Percentiles rank a stretch among this genome's conserved stretches.
Evolutionary conservation across 257 asterid species (phyloP).

Genomic region (Solanum bulbocastanum): DNA sequence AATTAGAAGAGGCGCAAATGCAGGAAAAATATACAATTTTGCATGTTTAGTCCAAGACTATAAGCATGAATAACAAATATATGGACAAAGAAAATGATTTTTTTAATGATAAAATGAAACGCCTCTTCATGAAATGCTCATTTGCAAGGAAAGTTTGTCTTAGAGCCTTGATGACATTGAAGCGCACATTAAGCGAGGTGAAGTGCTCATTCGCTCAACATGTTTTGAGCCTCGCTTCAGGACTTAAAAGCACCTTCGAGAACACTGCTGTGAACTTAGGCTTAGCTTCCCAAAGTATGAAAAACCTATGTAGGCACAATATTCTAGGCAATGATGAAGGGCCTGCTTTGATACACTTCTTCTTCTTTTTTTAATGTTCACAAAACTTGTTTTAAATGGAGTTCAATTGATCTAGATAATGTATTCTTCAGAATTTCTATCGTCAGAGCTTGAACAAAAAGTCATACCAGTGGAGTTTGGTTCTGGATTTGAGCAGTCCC

Average conservation of each 20-base stretch:
- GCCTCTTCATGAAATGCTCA: not conserved
- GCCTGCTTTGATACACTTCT: not conserved
- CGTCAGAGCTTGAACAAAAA: conserved; percentile 50
- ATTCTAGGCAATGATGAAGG: not conserved
- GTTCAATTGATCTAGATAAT: not conserved
- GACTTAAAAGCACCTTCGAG: not conserved
- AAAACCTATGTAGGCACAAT: not conserved
- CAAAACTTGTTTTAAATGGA: not conserved
- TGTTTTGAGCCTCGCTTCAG: not conserved
- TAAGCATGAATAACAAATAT: not conserved
- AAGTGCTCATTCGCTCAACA: not conserved
- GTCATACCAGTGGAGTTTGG: conserved; percentile 47
- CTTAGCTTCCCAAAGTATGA: not conserved
- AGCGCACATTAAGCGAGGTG: not conserved
- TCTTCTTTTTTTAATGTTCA: not conserved
- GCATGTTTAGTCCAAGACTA: not conserved
- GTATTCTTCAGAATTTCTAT: conserved; percentile 46
- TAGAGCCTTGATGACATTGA: not conserved
- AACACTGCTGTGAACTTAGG: not conserved
- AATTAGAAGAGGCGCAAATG: not conserved
- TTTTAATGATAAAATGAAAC: not conserved
- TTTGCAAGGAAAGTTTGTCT: not conserved
- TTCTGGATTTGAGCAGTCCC: conserved; percentile 14
- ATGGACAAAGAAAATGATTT: not conserved
- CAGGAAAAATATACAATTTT: not conserved